Evolutionary conservation across 805 yeast species (phyloP).

Genomic region (Candida ortonii): DNA sequence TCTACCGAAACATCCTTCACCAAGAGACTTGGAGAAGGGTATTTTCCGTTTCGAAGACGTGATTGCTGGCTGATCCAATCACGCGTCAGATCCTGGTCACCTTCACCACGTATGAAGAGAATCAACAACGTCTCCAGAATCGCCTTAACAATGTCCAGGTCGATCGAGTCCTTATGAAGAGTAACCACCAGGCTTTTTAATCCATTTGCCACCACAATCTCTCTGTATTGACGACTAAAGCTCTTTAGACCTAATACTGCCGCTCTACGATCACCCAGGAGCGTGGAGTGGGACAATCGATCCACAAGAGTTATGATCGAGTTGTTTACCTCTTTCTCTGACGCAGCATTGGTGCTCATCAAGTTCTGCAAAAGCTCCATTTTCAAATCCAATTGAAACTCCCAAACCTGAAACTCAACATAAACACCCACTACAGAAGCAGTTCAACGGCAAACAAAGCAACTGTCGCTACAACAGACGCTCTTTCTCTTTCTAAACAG

Average conservation of each 20-base stretch:
- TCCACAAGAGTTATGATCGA: slow-evolving; percentile 88
- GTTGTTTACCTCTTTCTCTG: slow-evolving; percentile 54
- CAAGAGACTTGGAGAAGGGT: slow-evolving; percentile 67
- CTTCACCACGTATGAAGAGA: slow-evolving; percentile 64
- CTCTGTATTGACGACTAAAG: slow-evolving; percentile 84
- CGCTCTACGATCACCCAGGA: slow-evolving; percentile 82
- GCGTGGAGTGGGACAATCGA: slow-evolving; percentile 75
- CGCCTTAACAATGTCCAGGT: slow-evolving; percentile 67
- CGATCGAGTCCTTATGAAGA: slow-evolving; percentile 62
- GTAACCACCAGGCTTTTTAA: slow-evolving; percentile 69
- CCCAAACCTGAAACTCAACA: no score
- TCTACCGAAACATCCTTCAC: slow-evolving; percentile 58
- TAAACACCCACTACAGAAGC: no score
- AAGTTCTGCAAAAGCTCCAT: slow-evolving; percentile 36
- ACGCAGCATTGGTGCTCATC: slow-evolving; percentile 33
- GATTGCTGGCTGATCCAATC: slow-evolving; percentile 74
- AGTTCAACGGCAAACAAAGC: no score
- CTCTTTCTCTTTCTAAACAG: no score
- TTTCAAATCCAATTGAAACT: neutral
- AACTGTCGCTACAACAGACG: no score
- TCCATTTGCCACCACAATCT: slow-evolving; percentile 85
- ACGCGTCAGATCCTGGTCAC: slow-evolving; percentile 61
- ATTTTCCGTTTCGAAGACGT: slow-evolving; percentile 70
- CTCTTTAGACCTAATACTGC: slow-evolving; percentile 89
- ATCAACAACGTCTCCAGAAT: slow-evolving; percentile 82